Conservation (phyloP, 306 rosid species). For the Vigna trinervia region DNA sequence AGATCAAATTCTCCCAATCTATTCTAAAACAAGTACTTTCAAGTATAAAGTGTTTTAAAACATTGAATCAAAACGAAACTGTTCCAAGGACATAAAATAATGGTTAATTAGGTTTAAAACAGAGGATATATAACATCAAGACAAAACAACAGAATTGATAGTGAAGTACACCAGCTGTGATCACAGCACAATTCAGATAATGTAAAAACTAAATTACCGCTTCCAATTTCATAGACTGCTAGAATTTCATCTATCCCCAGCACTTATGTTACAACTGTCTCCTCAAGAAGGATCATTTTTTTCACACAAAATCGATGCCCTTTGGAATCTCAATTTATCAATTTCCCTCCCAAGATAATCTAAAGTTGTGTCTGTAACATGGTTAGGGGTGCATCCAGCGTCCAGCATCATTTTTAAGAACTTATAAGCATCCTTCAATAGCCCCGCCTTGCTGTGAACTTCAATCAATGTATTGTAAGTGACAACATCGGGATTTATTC, state of each 20-base stretch:
- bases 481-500: conserved; percentile 89
- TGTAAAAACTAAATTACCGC: conserved; percentile 8
- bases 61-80: no score
- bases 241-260: neutral
- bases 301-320: conserved; percentile 67
- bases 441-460: conserved; percentile 91
- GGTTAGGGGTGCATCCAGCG: conserved; percentile 87
- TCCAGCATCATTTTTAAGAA: conserved; percentile 90
- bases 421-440: conserved; percentile 78
- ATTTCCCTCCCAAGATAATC: conserved; percentile 91
- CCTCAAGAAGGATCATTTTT: conserved; percentile 58
- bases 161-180: neutral
- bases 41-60: no score
- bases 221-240: neutral
- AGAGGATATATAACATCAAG: neutral
- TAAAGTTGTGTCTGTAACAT: conserved; percentile 86
- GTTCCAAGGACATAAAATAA: neutral
- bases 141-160: neutral
- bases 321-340: conserved; percentile 73
- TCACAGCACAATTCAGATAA: neutral
- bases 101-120: neutral
- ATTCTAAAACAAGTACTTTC: no score
- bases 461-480: conserved; percentile 89
- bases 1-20: no score
- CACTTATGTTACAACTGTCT: conserved; percentile 2